These are phyloP conservation scores for Platanthera guangdongensis DNA, from an alignment of 106 monocot genomes.

Conservation along the genomic window DNA sequence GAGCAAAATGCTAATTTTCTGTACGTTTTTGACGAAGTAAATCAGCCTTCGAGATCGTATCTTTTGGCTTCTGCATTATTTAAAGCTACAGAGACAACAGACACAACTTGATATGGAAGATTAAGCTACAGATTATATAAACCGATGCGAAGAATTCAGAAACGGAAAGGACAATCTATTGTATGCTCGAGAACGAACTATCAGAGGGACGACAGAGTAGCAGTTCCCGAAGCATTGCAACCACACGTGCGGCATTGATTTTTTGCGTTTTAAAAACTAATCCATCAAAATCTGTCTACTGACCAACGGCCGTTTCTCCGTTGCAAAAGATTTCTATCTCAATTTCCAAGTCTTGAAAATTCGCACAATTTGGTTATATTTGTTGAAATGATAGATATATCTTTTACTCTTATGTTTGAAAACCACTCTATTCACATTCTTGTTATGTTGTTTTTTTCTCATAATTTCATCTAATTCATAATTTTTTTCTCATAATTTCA, in stretches of 20 bases:
- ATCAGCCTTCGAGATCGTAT: slow-evolving; percentile 92
- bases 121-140: slow-evolving; percentile 36
- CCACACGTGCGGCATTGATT: slow-evolving; percentile 69
- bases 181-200: slow-evolving; percentile 81
- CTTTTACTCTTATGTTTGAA: too few relatives aligned
- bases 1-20: slow-evolving; percentile 92
- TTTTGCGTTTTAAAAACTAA: slow-evolving; percentile 52
- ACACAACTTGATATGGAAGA: slow-evolving; percentile 77
- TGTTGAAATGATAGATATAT: too few relatives aligned
- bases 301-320: too few relatives aligned
- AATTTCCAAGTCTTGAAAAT: too few relatives aligned
- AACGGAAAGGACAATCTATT: slow-evolving; percentile 28
- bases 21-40: slow-evolving; percentile 82
- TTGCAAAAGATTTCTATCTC: too few relatives aligned
- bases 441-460: too few relatives aligned
- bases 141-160: too few relatives aligned
- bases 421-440: too few relatives aligned
- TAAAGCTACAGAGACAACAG: slow-evolving; percentile 89
- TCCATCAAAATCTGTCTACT: too few relatives aligned
- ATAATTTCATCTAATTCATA: too few relatives aligned
- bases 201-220: slow-evolving; percentile 74
- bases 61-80: slow-evolving; percentile 98
- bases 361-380: too few relatives aligned
- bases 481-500: too few relatives aligned
- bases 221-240: slow-evolving; percentile 45